phyloP scores from a whole-genome alignment of 2,329 filamentous ascomycete genomes.

The Emericellopsis atlantica region DNA sequence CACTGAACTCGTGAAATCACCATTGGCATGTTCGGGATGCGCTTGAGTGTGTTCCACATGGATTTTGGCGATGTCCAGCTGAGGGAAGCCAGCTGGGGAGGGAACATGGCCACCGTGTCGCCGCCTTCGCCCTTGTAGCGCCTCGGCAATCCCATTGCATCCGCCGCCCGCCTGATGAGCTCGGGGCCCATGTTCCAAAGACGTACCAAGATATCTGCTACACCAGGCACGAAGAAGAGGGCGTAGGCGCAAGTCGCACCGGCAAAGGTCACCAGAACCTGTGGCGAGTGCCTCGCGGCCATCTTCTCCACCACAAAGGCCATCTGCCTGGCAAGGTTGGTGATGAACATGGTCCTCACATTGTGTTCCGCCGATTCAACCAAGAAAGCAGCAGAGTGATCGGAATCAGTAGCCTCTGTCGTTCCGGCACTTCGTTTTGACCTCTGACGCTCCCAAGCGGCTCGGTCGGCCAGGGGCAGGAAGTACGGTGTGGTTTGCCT shows the following conservation, averaged over 20 bases:
- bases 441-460: constrained; percentile 28
- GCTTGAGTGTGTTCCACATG: constrained; percentile 46
- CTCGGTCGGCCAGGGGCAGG: constrained; percentile 46
- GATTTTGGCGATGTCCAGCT: constrained; percentile 40
- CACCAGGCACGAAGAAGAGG: constrained; percentile 82
- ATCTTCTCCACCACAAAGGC: constrained; percentile 80
- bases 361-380: constrained; percentile 72
- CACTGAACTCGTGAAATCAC: constrained; percentile 65
- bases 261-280: constrained; percentile 68
- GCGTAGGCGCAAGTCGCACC: constrained; percentile 87
- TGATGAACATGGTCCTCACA: constrained; percentile 72
- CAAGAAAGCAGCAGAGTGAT: constrained; percentile 45
- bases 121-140: constrained; percentile 43
- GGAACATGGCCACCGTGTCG: constrained; percentile 57
- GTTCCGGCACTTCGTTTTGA: constrained; percentile 21
- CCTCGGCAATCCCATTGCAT: constrained; percentile 54
- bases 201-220: constrained; percentile 71
- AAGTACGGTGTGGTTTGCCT: constrained; percentile 58
- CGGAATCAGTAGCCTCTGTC: constrained; percentile 43
- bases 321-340: constrained; percentile 75
- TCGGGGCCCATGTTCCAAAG: constrained; percentile 65
- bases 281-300: constrained; percentile 57
- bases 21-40: constrained; percentile 51
- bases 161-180: constrained; percentile 57
- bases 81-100: constrained; percentile 45